These are phyloP conservation scores for Marchantia polymorpha DNA, from an alignment of 225 moss, liverwort and hornwort species.

Conservation along the genomic window DNA sequence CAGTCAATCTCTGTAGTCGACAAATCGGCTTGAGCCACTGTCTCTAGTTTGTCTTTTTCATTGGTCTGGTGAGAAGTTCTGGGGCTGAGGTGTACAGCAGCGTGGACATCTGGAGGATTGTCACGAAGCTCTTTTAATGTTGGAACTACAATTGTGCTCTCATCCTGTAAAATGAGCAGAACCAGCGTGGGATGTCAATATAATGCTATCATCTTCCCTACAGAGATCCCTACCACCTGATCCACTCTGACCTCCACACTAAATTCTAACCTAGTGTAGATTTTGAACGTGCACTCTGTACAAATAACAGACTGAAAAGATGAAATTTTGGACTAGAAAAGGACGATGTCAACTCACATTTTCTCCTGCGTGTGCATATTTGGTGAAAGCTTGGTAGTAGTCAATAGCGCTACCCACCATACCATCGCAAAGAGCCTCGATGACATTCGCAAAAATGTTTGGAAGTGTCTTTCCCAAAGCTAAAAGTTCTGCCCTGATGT, in stretches of 20 bases:
- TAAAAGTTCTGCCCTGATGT: conserved; percentile 70
- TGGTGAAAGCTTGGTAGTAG: conserved; percentile 63
- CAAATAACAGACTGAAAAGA: too few relatives aligned
- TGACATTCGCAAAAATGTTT: conserved; percentile 60
- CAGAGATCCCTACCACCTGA: not conserved
- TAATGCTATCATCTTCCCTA: not conserved
- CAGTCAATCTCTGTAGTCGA: conserved; percentile 63
- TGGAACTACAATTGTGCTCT: conserved; percentile 43
- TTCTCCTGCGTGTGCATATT: conserved; percentile 59
- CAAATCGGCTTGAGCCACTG: conserved; percentile 27
- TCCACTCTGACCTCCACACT: too few relatives aligned
- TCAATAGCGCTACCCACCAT: conserved; percentile 68
- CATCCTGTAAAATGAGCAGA: conserved; percentile 42
- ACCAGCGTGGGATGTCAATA: not conserved
- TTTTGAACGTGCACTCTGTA: too few relatives aligned
- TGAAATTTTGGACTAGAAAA: too few relatives aligned
- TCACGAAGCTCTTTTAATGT: conserved; percentile 72
- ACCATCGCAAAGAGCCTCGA: conserved; percentile 59
- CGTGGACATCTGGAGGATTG: conserved; percentile 62
- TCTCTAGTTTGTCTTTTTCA: conserved; percentile 13
- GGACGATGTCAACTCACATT: conserved; percentile 40
- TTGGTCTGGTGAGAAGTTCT: conserved; percentile 14
- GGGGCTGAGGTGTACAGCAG: conserved; percentile 14
- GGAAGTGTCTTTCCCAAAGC: conserved; percentile 72
- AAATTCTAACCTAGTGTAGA: too few relatives aligned